Base-by-base conservation (phyloP, 1,284 basidiomycete genomes). In the Grifola frondosa region DNA sequence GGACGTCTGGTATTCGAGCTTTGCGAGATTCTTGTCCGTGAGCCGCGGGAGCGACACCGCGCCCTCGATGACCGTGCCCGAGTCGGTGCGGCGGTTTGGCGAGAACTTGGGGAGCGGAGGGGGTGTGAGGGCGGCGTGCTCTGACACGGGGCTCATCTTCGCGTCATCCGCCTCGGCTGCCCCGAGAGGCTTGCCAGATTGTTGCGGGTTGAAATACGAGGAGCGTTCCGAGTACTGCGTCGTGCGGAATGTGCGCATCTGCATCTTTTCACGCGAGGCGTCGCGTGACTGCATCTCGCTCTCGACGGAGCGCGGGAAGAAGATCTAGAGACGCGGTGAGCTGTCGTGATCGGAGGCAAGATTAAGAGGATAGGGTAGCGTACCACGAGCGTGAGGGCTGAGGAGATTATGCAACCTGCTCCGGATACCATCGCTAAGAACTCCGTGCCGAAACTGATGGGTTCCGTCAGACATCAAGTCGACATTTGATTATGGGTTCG, bases 291-390 rank as follows among this genome's bases (percentile, higher is more conserved):
- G 50, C 30, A 58, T 44, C 62, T 87, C 84, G 30, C 69, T 67
- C 59, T 84, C 75, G 38, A 80, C 71, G 3, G 80, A 84, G 19
- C 86, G 81, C 23, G 86, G 85, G 65, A 88, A 88, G 71, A 88
- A 88, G 22, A 88, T 84, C 84, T 86, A 37, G 1, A 17, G 36
- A 25, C 23, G 37, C 13, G 30, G 29, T 25, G 19, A 24, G 16
- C 5, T 10, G 8, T 15, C 13, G 34, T 15, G 22, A 17, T n/a
- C 21, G 30, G 29, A 19, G 9, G 15, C 24, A 23, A 20, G 30
- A 15, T 16, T 24, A n/a, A n/a, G 20, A 20, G 35, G 19, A 24
- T 23, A 25, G 28, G 19, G 25, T 10, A 71, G n/a, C 81, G 44
- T 62, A 88, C 86, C 30, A 87, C 72, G 22, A 90, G 73, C 0